Conservation (phyloP, 176 grass and related monocot species). For the Oryza meridionalis region DNA sequence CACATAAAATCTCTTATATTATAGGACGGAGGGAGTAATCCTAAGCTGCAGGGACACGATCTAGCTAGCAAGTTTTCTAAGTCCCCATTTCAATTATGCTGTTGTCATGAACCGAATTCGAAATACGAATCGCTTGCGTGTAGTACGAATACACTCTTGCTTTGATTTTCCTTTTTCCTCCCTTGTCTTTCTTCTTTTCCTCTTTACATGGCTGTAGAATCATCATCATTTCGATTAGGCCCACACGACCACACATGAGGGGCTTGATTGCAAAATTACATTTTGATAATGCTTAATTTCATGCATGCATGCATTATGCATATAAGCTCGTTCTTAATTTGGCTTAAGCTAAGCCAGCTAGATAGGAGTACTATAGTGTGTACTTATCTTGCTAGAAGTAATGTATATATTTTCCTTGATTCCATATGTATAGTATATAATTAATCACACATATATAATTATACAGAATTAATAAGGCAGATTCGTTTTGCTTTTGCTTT, state of each 20-base stretch:
- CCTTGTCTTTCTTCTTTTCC: constrained; percentile 17
- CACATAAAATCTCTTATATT: too few relatives aligned
- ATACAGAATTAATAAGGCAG: neutral
- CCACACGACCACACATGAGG: neutral
- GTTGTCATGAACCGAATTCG: constrained; percentile 11
- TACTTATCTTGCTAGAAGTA: neutral
- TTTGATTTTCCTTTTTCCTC: constrained; percentile 1
- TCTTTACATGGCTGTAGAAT: constrained; percentile 21
- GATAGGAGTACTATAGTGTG: neutral
- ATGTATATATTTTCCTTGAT: neutral
- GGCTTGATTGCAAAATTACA: neutral
- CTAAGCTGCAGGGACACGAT: too few relatives aligned
- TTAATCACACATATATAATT: neutral
- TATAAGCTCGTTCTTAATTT: neutral
- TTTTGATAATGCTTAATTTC: neutral
- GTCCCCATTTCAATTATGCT: neutral
- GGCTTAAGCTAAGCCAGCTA: neutral
- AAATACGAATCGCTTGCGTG: constrained; percentile 8
- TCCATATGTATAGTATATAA: neutral
- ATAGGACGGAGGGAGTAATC: too few relatives aligned
- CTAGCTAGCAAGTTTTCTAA: neutral
- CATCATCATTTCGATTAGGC: constrained; percentile 7
- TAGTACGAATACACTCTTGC: neutral
- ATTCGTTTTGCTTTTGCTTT: neutral
- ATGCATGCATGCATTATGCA: neutral